Percentiles rank a stretch among this genome's conserved stretches.
phyloP scores from a whole-genome alignment of 208 protist genomes.

The Spongospora subterranea region DNA sequence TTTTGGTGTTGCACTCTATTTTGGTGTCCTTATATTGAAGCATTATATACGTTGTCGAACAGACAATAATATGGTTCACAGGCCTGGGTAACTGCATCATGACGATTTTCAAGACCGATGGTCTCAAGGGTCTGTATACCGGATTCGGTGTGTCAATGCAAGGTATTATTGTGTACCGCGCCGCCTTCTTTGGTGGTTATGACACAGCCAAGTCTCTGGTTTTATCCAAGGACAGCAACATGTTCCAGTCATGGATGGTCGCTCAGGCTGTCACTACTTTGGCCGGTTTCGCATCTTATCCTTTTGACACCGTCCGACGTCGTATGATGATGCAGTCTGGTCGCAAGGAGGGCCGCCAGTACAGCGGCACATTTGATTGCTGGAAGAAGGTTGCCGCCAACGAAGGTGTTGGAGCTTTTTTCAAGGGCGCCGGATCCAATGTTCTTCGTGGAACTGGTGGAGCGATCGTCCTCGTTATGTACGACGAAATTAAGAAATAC shows the following conservation, averaged over 20 bases:
- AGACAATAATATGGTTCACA: neutral
- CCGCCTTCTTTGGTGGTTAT: slow-evolving; percentile 94
- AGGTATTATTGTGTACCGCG: slow-evolving; percentile 94
- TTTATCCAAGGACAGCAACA: slow-evolving; percentile 68
- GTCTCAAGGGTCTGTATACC: slow-evolving; percentile 85
- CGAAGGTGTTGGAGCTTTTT: slow-evolving; percentile 81
- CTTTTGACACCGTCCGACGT: slow-evolving; percentile 95
- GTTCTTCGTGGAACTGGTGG: slow-evolving; percentile 77
- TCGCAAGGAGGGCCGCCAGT: slow-evolving; percentile 70
- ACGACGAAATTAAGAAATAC: slow-evolving; percentile 78
- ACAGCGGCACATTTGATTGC: slow-evolving; percentile 77
- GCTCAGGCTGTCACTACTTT: slow-evolving; percentile 73
- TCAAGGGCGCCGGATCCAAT: slow-evolving; percentile 87
- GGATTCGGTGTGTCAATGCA: slow-evolving; percentile 91
- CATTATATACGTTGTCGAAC: too few relatives aligned
- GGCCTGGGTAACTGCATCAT: slow-evolving; percentile 72
- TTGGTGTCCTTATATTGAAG: too few relatives aligned
- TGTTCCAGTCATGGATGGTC: slow-evolving; percentile 74
- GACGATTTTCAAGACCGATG: slow-evolving; percentile 48
- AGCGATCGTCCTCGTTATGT: slow-evolving; percentile 81
- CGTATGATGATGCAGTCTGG: slow-evolving; percentile 91
- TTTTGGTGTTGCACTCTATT: too few relatives aligned
- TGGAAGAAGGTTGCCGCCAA: slow-evolving; percentile 76
- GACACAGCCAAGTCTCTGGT: slow-evolving; percentile 78
- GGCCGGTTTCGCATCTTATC: slow-evolving; percentile 85